Evolutionary conservation across 2,329 filamentous ascomycete species (phyloP).

Genomic region (Cytospora leucostoma): DNA sequence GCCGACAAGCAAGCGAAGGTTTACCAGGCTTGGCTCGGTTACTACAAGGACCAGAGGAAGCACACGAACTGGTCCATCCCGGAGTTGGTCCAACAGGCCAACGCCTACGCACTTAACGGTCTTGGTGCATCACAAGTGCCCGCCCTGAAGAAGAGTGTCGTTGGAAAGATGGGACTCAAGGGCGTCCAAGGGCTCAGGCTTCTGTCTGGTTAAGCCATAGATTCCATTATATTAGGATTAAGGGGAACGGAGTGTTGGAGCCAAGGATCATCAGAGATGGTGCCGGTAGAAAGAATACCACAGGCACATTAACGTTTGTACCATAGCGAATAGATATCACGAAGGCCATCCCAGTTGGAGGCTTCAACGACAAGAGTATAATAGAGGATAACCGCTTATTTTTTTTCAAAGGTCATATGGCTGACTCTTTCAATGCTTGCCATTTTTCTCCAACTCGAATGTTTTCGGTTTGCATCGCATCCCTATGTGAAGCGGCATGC

Average conservation of each 20-base stretch:
- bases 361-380: not conserved
- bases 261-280: not conserved
- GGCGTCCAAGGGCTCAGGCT: conserved; percentile 52
- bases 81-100: conserved; percentile 52
- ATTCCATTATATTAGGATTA: not conserved
- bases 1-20: conserved; percentile 47
- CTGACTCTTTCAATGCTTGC: not conserved
- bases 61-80: conserved; percentile 44
- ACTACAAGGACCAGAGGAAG: conserved; percentile 55
- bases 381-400: not conserved
- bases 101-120: conserved; percentile 50
- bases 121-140: conserved; percentile 52
- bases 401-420: not conserved
- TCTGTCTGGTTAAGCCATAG: conserved; percentile 42
- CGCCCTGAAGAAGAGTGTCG: conserved; percentile 46
- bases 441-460: not conserved
- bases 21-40: conserved; percentile 60
- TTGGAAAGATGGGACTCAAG: conserved; percentile 60
- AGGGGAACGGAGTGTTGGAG: not conserved
- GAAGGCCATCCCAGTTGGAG: not conserved
- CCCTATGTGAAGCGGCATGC: too few species aligned
- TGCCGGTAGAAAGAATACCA: not conserved
- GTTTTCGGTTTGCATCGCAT: too few species aligned
- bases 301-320: not conserved
- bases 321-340: not conserved